Conservation (phyloP, 139 green algal genomes). For the Penium margaritaceum region DNA sequence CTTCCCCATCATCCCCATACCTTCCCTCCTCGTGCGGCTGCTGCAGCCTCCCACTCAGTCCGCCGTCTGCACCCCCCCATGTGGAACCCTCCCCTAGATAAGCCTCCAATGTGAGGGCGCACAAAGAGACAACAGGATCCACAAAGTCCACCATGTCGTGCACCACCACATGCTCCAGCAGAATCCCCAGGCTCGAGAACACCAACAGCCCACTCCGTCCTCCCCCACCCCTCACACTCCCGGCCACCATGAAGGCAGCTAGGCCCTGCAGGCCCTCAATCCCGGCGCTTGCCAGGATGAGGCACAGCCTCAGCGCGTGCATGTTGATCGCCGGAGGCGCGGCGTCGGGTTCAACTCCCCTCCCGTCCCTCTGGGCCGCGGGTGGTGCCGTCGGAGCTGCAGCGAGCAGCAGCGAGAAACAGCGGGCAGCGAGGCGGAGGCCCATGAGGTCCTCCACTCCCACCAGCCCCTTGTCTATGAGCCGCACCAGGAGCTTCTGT, state of each 20-base stretch:
- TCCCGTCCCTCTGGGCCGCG: too few species aligned
- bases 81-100: conserved; percentile 14
- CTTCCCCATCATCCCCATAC: conserved; percentile 17
- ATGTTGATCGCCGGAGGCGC: conserved; percentile 85
- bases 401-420: conserved; percentile 80
- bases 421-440: conserved; percentile 58
- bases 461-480: conserved; percentile 43
- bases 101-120: conserved; percentile 5
- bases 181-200: conserved; percentile 46
- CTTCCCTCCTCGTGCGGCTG: neutral
- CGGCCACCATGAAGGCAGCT: too few species aligned
- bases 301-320: conserved; percentile 81
- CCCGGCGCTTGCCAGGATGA: conserved; percentile 63
- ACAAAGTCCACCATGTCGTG: conserved; percentile 32
- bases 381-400: too few species aligned
- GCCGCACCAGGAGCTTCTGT: conserved; percentile 67
- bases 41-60: neutral
- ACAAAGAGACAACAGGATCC: conserved; percentile 27
- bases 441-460: conserved; percentile 41
- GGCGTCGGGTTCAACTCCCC: too few species aligned
- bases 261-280: too few species aligned
- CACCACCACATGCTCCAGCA: conserved; percentile 28
- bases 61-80: neutral
- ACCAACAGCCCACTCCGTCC: too few species aligned
- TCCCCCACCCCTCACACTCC: too few species aligned